Conservation (phyloP, 2,329 filamentous ascomycete species). For the Fonsecaea nubica region DNA sequence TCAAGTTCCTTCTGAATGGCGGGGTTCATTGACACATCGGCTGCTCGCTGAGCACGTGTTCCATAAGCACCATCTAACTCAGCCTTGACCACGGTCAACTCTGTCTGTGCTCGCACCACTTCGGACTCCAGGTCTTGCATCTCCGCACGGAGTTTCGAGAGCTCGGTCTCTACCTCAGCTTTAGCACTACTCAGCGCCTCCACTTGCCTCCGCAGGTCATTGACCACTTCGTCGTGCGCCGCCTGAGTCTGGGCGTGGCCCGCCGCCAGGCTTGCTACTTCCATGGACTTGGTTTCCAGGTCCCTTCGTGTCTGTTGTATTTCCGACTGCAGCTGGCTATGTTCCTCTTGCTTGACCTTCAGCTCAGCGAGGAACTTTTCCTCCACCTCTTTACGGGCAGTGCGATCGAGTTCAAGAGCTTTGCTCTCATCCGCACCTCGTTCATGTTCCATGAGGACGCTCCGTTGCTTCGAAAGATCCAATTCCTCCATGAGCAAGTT, state of each 20-base stretch:
- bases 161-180: conserved; percentile 47
- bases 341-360: conserved; percentile 42
- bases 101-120: conserved; percentile 70
- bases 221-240: conserved; percentile 34
- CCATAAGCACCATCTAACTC: conserved; percentile 96
- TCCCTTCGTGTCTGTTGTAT: conserved; percentile 34
- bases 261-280: conserved; percentile 19
- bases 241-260: conserved; percentile 9
- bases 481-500: conserved; percentile 52
- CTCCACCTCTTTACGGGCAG: conserved; percentile 34
- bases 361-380: conserved; percentile 31
- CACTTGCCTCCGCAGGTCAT: conserved; percentile 37
- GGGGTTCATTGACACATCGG: conserved; percentile 65
- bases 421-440: conserved; percentile 43
- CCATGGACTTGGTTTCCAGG: conserved; percentile 32
- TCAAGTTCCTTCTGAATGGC: conserved; percentile 67
- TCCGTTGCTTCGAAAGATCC: conserved; percentile 49
- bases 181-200: conserved; percentile 41
- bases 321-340: conserved; percentile 41
- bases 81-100: conserved; percentile 87
- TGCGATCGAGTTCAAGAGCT: conserved; percentile 36
- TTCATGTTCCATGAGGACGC: conserved; percentile 46
- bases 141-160: conserved; percentile 55
- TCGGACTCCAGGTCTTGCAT: conserved; percentile 65
- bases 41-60: conserved; percentile 70